Evolutionary conservation across 2,329 filamentous ascomycete species (phyloP).

Genomic region (Davidsoniella neocaledoniae): DNA sequence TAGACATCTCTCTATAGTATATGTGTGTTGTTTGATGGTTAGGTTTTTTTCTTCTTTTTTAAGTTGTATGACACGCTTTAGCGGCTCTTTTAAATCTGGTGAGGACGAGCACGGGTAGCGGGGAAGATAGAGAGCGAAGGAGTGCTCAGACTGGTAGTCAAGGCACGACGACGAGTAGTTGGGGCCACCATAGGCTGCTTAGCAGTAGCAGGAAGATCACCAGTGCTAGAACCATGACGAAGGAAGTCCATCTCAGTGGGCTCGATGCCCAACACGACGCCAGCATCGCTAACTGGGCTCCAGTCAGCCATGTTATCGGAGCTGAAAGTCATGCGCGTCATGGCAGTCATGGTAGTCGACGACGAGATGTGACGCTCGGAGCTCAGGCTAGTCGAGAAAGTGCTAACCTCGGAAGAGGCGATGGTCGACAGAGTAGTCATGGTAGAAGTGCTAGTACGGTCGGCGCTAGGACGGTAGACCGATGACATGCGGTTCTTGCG

Average conservation of each 20-base stretch:
- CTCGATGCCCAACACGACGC: slow-evolving; percentile 10
- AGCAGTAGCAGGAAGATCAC: slow-evolving; percentile 11
- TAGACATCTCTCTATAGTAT: neutral
- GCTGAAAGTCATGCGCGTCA: slow-evolving; percentile 36
- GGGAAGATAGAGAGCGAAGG: slow-evolving; percentile 28
- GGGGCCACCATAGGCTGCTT: slow-evolving; percentile 1
- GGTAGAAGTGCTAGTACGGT: slow-evolving; percentile 39
- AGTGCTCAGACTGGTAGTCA: slow-evolving; percentile 29
- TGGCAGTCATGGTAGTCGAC: slow-evolving; percentile 36
- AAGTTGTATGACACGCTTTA: neutral
- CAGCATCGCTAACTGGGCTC: slow-evolving; percentile 16
- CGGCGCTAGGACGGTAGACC: slow-evolving; percentile 21
- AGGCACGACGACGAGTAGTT: slow-evolving; percentile 24
- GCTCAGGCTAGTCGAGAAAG: slow-evolving; percentile 27
- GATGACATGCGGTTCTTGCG: slow-evolving; percentile 14
- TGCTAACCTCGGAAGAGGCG: slow-evolving; percentile 10
- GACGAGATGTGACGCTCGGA: slow-evolving; percentile 35
- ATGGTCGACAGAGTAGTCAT: slow-evolving; percentile 24
- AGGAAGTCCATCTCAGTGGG: slow-evolving; percentile 10
- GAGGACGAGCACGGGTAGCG: slow-evolving; percentile 22
- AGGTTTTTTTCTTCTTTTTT: neutral
- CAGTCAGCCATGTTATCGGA: slow-evolving; percentile 17
- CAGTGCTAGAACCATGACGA: slow-evolving; percentile 10
- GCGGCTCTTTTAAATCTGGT: slow-evolving; percentile 1
- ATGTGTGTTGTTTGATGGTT: neutral